These are phyloP conservation scores for Malus hybrid DNA, from an alignment of 331 rosid species.

Conservation along the genomic window DNA sequence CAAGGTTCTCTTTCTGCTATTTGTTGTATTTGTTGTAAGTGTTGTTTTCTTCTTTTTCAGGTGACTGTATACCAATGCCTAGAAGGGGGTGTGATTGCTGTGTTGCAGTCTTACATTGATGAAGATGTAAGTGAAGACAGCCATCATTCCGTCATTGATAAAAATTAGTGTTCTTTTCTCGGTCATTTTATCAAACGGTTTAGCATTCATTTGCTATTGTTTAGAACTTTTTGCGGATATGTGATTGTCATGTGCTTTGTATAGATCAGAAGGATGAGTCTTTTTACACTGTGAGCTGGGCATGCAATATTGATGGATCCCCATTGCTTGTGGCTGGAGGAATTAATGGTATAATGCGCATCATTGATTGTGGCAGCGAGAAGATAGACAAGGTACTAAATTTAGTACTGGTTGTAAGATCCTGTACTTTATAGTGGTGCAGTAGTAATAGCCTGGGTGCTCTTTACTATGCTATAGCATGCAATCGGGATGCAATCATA, in stretches of 20 bases:
- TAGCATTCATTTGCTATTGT: not conserved
- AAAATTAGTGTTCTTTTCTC: not conserved
- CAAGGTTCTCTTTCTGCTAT: not conserved
- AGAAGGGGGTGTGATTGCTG: slow-evolving; percentile 84
- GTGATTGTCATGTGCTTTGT: slow-evolving; percentile 35
- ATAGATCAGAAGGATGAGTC: slow-evolving; percentile 94
- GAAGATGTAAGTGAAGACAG: slow-evolving; percentile 67
- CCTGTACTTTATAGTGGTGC: not conserved
- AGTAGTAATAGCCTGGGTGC: not conserved
- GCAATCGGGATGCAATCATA: not conserved
- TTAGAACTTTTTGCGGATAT: not conserved
- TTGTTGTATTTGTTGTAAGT: not conserved
- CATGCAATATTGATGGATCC: slow-evolving; percentile 55
- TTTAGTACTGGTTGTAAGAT: not conserved
- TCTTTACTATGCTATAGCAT: not conserved
- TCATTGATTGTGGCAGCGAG: slow-evolving; percentile 81
- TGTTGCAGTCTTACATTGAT: slow-evolving; percentile 86
- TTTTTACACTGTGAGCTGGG: slow-evolving; percentile 91
- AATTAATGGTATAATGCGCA: slow-evolving; percentile 70
- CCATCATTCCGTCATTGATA: not conserved
- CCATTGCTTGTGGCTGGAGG: slow-evolving; percentile 90
- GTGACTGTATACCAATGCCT: slow-evolving; percentile 90
- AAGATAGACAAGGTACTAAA: slow-evolving; percentile 70
- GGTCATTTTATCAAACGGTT: not conserved
- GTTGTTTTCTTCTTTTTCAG: slow-evolving; percentile 26